Evolutionary conservation across 2,329 filamentous ascomycete species (phyloP).

Genomic region (Paraphaeosphaeria minitans): DNA sequence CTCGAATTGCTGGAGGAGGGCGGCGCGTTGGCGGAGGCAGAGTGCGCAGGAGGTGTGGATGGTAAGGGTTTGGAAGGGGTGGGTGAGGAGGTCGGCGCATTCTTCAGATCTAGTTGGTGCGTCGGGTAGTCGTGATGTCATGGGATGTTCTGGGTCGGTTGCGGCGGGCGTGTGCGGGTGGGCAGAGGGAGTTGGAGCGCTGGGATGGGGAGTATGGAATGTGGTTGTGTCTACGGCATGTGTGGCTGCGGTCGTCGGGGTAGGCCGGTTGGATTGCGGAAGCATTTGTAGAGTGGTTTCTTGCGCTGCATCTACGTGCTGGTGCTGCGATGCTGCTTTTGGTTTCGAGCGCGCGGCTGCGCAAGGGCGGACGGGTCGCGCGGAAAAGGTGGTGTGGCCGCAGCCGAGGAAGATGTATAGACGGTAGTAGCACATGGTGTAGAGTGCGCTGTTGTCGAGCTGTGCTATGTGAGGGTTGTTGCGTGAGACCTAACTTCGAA

Average conservation of each 20-base stretch:
- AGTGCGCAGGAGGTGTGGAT: constrained; percentile 40
- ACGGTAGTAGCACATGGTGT: constrained; percentile 51
- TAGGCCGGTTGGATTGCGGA: background rate
- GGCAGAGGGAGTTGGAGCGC: background rate
- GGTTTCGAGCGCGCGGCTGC: constrained; percentile 20
- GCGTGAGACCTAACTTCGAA: background rate
- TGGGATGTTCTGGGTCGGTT: background rate
- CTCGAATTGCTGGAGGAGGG: constrained; percentile 1
- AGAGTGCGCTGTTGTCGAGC: background rate
- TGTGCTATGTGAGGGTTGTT: background rate
- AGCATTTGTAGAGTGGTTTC: background rate
- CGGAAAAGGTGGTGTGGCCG: constrained; percentile 47
- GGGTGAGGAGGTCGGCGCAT: background rate
- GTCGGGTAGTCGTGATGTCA: background rate
- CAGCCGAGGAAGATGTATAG: constrained; percentile 50
- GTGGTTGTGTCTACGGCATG: background rate
- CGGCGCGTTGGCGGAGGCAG: constrained; percentile 36
- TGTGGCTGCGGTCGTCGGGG: background rate
- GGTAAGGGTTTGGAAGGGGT: constrained; percentile 34
- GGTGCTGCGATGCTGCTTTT: background rate
- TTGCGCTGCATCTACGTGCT: background rate
- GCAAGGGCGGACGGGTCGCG: constrained; percentile 44
- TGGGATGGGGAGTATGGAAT: background rate
- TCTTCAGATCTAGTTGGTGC: background rate
- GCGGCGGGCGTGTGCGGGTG: background rate